Evolutionary conservation across 805 yeast species (phyloP).

Genomic region (Metschnikowia henanensis): DNA sequence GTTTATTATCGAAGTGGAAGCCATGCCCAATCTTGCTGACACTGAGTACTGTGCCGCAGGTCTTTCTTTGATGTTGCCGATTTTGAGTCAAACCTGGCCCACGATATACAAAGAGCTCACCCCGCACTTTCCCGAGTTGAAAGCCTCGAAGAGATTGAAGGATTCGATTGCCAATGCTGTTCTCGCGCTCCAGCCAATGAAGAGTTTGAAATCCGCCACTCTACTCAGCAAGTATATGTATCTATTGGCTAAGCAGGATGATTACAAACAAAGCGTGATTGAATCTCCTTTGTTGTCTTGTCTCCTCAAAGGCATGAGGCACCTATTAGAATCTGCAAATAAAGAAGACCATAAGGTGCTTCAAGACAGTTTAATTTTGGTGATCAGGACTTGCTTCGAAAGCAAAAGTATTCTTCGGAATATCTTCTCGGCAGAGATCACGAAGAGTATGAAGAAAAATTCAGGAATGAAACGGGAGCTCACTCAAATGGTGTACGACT

Average conservation of each 20-base stretch:
- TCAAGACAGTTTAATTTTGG: conserved; percentile 41
- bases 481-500: conserved; percentile 47
- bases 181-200: conserved; percentile 31
- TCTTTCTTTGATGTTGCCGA: conserved; percentile 53
- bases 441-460: conserved; percentile 25
- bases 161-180: conserved; percentile 44
- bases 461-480: conserved; percentile 22
- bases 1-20: conserved; percentile 33
- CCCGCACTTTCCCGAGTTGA: not conserved
- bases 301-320: conserved; percentile 44
- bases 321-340: conserved; percentile 27
- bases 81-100: conserved; percentile 45
- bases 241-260: conserved; percentile 49
- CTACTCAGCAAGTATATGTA: conserved; percentile 56
- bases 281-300: conserved; percentile 47
- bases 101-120: conserved; percentile 4
- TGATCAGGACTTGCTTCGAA: conserved; percentile 74
- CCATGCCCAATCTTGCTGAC: conserved; percentile 27
- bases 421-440: conserved; percentile 52
- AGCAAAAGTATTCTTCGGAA: conserved; percentile 47
- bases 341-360: conserved; percentile 7
- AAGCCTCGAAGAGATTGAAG: conserved; percentile 19
- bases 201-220: conserved; percentile 10
- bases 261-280: conserved; percentile 40
- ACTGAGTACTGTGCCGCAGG: conserved; percentile 61